Base-by-base conservation (phyloP, 2,329 filamentous ascomycete species). In the Colletotrichum higginsianum region DNA sequence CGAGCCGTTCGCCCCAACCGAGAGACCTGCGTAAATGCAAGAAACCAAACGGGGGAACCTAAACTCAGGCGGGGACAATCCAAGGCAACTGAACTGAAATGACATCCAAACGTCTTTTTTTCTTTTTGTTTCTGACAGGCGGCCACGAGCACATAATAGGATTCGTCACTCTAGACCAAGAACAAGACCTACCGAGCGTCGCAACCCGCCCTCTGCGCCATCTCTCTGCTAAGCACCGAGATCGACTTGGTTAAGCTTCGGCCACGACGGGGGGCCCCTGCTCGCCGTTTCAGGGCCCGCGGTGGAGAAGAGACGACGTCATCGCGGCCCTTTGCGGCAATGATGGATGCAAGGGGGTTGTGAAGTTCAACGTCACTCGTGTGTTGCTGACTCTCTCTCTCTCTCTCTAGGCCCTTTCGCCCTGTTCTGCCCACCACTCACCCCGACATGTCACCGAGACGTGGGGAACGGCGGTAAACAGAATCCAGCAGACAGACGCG, bases 241-340 rank as follows among this genome's bases (percentile, higher is more conserved):
- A 55, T 68, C 35, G 47, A 23, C 49, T 16, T 30, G 55, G 47
- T 53, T 62, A 71, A 71, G 64, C 68, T 67, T 67, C 57, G 57
- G 47, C 68, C 15, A 67, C 44, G n/a, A 30, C 68, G 44, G 18
- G 56, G 30, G 64, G 38, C 46, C 64, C 68, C 64, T 52, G 63
- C 44, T 42, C 57, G 50, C 64, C 30, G 68, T 71, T 71, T 67
- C 68, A 71, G 42, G 67, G 68, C 68, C 30, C 64, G 64, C 52
- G 64, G 64, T 58, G 64, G 68, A 35, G 46, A 23, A 38, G 23
- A 9, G 21, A 46, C 58, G 44, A 71, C 68, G 68, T 67, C 68
- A 71, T 71, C 57, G 50, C 35, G n/a, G 42, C 18, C 3, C 57
- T 11, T 61, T 61, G 18, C 13, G 23, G 26, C 42, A 47, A 61